Percentiles rank a stretch among this genome's conserved stretches.
phyloP scores from a whole-genome alignment of 1,139 yeast species.

The Spencermartinsiella ligniputridi region DNA sequence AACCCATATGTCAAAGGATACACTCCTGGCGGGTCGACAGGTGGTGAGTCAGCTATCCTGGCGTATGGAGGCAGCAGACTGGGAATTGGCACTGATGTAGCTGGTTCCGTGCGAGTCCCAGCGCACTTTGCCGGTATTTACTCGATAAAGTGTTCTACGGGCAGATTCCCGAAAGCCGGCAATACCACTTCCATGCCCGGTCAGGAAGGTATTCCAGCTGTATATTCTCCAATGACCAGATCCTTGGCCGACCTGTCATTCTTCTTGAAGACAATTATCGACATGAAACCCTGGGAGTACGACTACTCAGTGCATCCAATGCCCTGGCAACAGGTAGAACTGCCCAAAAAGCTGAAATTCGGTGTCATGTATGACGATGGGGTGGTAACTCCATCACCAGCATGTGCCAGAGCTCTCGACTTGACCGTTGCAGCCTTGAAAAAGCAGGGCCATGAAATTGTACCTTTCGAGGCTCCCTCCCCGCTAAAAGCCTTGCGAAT shows the following conservation, averaged over 20 bases:
- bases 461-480: slow-evolving; percentile 50
- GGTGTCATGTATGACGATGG: slow-evolving; percentile 46
- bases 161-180: slow-evolving; percentile 46
- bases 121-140: slow-evolving; percentile 47
- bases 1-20: slow-evolving; percentile 40
- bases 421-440: slow-evolving; percentile 43
- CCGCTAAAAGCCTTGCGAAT: slow-evolving; percentile 38
- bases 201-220: slow-evolving; percentile 52
- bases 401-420: slow-evolving; percentile 52
- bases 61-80: slow-evolving; percentile 43
- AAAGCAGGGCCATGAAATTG: slow-evolving; percentile 55
- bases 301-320: slow-evolving; percentile 54
- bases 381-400: slow-evolving; percentile 55
- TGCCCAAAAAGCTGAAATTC: slow-evolving; percentile 44
- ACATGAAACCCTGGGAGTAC: slow-evolving; percentile 59
- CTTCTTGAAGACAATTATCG: slow-evolving; percentile 53
- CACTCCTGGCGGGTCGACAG: slow-evolving; percentile 48
- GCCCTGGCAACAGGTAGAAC: slow-evolving; percentile 54
- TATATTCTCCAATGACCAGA: slow-evolving; percentile 55
- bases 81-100: slow-evolving; percentile 58
- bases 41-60: slow-evolving; percentile 48
- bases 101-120: slow-evolving; percentile 53
- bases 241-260: slow-evolving; percentile 60
- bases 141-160: slow-evolving; percentile 45
- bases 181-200: slow-evolving; percentile 52